phyloP scores from a whole-genome alignment of 306 rosid species.

The Cicer yamashitae region DNA sequence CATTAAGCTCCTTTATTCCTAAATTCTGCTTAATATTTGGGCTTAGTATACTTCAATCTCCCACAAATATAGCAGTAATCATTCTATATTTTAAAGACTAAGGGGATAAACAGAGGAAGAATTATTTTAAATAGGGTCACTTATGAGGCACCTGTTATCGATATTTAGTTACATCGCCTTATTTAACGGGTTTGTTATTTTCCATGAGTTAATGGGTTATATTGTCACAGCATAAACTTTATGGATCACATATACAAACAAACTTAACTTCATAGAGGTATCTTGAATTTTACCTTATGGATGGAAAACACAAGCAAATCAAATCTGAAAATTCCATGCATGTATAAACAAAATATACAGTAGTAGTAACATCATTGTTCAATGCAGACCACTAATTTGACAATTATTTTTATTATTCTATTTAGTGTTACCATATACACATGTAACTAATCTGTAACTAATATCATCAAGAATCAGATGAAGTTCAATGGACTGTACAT shows the following conservation, averaged over 20 bases:
- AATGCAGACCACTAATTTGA: slow-evolving; percentile 61
- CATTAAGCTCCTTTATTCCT: slow-evolving; percentile 1
- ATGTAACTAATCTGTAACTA: slow-evolving; percentile 64
- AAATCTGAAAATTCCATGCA: slow-evolving; percentile 34
- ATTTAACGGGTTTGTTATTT: background rate
- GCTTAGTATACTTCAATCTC: slow-evolving; percentile 5
- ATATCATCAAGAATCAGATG: slow-evolving; percentile 70
- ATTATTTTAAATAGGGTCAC: background rate
- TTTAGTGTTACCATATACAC: slow-evolving; percentile 61
- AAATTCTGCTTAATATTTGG: background rate
- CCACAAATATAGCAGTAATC: background rate
- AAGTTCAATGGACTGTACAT: slow-evolving; percentile 70
- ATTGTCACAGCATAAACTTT: background rate
- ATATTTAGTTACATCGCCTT: background rate
- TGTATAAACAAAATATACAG: slow-evolving; percentile 53
- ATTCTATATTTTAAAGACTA: background rate
- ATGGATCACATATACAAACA: background rate
- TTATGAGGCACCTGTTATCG: background rate
- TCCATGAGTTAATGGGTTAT: background rate
- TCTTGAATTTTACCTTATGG: slow-evolving; percentile 13
- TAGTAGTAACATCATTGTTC: slow-evolving; percentile 57
- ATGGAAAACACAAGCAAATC: slow-evolving; percentile 33
- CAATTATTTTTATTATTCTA: slow-evolving; percentile 28
- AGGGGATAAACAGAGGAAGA: background rate
- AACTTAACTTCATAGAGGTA: background rate